Conservation (phyloP, 2,329 filamentous ascomycete species). For the Phaeosphaeria sp. region DNA sequence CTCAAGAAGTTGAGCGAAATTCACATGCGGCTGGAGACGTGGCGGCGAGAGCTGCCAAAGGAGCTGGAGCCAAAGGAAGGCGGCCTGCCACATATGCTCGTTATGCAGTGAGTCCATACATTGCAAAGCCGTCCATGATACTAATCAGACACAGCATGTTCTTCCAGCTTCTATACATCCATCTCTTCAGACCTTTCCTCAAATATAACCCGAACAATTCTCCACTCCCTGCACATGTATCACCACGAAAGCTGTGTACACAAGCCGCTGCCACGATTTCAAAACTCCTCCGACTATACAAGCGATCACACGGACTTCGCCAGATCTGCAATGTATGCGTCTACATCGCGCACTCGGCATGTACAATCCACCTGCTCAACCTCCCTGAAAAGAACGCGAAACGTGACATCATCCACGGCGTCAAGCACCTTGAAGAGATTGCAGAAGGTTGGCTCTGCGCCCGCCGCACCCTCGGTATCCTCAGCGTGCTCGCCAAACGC, state of each 20-base stretch:
- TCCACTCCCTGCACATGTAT: constrained; percentile 84
- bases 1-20: constrained; percentile 92
- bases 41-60: constrained; percentile 81
- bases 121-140: neutral
- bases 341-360: constrained; percentile 93
- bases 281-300: constrained; percentile 93
- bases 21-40: constrained; percentile 86
- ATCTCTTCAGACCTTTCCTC: constrained; percentile 92
- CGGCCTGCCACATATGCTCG: constrained; percentile 80
- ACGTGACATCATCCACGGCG: constrained; percentile 86
- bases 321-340: constrained; percentile 97
- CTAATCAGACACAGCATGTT: constrained; percentile 76
- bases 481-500: constrained; percentile 84
- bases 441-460: constrained; percentile 94
- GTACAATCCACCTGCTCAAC: constrained; percentile 92
- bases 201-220: constrained; percentile 85
- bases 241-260: constrained; percentile 87
- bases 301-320: constrained; percentile 85
- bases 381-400: constrained; percentile 90
- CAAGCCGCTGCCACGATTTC: constrained; percentile 89
- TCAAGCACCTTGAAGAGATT: constrained; percentile 93
- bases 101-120: constrained; percentile 78
- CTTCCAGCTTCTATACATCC: constrained; percentile 93
- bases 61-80: constrained; percentile 92
- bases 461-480: constrained; percentile 80